Base-by-base conservation (phyloP, 352 stramenopile genomes). In the Pythium vanterpoolii region DNA sequence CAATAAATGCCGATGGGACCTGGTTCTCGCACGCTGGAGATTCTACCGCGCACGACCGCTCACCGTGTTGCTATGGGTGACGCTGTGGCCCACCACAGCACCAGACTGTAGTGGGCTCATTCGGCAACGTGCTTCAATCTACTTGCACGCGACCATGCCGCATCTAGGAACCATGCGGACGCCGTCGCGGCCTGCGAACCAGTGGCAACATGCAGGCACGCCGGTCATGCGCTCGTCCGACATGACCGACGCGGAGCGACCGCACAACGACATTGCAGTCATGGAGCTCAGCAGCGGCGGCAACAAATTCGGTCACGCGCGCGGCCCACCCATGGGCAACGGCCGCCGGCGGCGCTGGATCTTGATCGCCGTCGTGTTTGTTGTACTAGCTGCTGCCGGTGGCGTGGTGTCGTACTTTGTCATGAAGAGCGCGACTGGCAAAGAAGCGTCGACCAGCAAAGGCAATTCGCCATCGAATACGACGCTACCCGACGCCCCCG, bases 341-440 rank as follows among this genome's bases (percentile, higher is more conserved):
- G 27, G 44, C 31, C 27, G 28, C 7, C 47, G 47, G 6, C 47
- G 48, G 3, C 45, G 46, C 4, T 58, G 39, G 38, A 26, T 64
- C 18, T 34, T 43, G 10, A 44, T 64, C 38, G 47, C 27, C 9
- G 57, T 64, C 27, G 24, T 58, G 46, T 31, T 64, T 11, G 39
- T 64, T 0, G 16, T 58, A 47, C 13, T 64, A 1, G 45, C 46
- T 16, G 33, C 34, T 14, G 48, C 24, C 16, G 57, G 46, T 4
- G 47, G 57, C 16, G 28, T 52, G 13, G 49, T 51, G 6, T 53
- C 57, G 47, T 64, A 54, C 40, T 57, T 64, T 43, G 49, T 58
- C 14, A 53, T 47, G 46, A 64, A 64, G 31, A 42, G 47, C 19
- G 19, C 36, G 14, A 58, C 42, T 18, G 23, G 21, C 57, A 56